Base-by-base conservation (phyloP, 441 rosid species). In the Theobroma grandiflorum region DNA sequence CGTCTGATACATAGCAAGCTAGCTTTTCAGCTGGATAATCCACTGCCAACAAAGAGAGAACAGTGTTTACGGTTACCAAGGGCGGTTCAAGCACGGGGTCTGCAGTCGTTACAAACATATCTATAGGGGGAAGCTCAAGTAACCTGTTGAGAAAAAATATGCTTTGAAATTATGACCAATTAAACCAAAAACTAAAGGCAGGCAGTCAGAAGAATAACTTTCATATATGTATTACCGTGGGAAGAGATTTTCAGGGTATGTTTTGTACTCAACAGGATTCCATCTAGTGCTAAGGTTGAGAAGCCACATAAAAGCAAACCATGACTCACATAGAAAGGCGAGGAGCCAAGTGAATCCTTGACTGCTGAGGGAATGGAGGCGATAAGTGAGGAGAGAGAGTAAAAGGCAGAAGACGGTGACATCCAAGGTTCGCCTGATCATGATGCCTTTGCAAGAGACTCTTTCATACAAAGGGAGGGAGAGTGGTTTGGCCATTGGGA, bases 1-100 rank as follows among this genome's bases (percentile, higher is more conserved):
- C 95, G 22, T 94, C 97, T 0, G 98, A 94, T 0, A 94, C 89
- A 63, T 93, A 93, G 86, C 95, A 93, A 6, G 97, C 93, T 9
- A 94, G 84, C 78, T 88, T 92, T 11, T 90, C 76, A 6, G 87
- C 89, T 1, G 97, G 98, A 80, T 94, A 94, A 74, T 94, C 94
- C 35, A 93, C 81, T 0, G 97, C 95, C 84, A 94, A 31, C 57
- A 94, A 67, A 1, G 98, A 94, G n/a, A 94, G 78, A 52, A 94
- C 93, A 0, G 96, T 93, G 89, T 94, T 93, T 72, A 86, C 82
- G 0, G 91, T 91, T 11, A 93, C 38, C 52, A 87, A 84, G 0
- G 91, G 89, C 40, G 88, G 91, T 67, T 89, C 91, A 3, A 85
- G 78, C 82, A 76, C 82, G 0, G 92, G 78, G 57, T 91, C 94